Base-by-base conservation (phyloP, 495 filamentous ascomycete genomes). In the Staphylotrichum tortipilum region DNA sequence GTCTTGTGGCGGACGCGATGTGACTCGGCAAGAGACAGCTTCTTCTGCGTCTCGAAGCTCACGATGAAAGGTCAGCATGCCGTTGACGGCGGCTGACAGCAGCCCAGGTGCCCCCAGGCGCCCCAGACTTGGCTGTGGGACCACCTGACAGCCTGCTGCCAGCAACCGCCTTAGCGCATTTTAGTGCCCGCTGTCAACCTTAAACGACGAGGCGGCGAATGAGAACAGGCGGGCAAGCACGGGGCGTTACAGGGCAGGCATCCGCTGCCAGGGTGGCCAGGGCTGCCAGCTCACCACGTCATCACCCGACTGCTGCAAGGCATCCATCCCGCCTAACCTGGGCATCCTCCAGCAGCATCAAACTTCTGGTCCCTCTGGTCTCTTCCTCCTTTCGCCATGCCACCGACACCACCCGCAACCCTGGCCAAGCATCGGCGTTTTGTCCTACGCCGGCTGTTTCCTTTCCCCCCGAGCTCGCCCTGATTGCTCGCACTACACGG, bases 251-350 rank as follows among this genome's bases (percentile, higher is more conserved):
- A n/a, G n/a, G 40, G 42, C 49, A 52, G 49, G 49, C 49, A 52
- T 33, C 39, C 30, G n/a, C 42, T 52, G 33, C 28, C 23, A 18
- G 29, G n/a, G n/a, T n/a, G n/a, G n/a, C n/a, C n/a, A n/a, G n/a
- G n/a, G n/a, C n/a, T 10, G 14, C 33, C 5, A 26, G 24, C 40
- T 2, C 29, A 52, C 49, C 49, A 52, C 49, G 49, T 50, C 47
- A 51, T 51, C 33, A 33, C 8, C 35, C 35, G 19, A 31, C 19
- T 21, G 17, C 31, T 22, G 10, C 23, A 22, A 26, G 33, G 44
- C 41, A 31, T 33, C 41, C 29, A 15, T 42, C 39, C 14, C 24
- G 6, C 9, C 3, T 4, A 31, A 10, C 9, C 29, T 31, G 2
- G 29, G 3, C 7, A 10, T 8, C 14, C 29, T 8, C 9, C 29